These are phyloP conservation scores for Xylariomycetidae sp. DNA, from an alignment of 2,329 filamentous ascomycete species.

Conservation along the genomic window DNA sequence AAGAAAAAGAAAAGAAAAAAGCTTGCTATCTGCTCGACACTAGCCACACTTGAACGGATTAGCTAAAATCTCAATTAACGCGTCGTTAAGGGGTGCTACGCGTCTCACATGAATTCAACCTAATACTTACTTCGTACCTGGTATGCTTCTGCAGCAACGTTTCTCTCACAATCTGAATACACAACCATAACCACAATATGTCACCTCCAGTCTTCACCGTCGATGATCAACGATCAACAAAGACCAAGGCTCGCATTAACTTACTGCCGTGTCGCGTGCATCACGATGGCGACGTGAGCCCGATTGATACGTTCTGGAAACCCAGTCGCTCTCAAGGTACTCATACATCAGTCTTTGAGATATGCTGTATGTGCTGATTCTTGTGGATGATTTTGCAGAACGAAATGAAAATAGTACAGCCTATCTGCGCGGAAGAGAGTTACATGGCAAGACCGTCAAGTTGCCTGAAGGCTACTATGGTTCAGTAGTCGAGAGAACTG, in stretches of 20 bases:
- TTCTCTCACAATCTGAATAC: not conserved
- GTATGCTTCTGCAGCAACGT: conserved; percentile 1
- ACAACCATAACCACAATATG: conserved; percentile 15
- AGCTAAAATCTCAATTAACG: too few species aligned
- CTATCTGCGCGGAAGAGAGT: conserved; percentile 76
- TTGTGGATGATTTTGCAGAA: too few species aligned
- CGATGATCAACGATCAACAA: conserved; percentile 9
- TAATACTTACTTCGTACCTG: too few species aligned
- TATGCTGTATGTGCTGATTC: too few species aligned
- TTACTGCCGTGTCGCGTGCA: conserved; percentile 77
- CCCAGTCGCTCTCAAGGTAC: conserved; percentile 46
- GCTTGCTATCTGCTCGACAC: too few species aligned
- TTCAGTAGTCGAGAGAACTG: conserved; percentile 50
- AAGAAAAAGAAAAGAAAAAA: too few species aligned
- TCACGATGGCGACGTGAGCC: conserved; percentile 67
- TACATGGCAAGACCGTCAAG: conserved; percentile 61
- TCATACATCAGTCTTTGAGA: too few species aligned
- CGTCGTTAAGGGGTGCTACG: too few species aligned
- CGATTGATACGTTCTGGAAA: conserved; percentile 65
- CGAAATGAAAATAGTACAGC: too few species aligned
- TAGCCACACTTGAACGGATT: too few species aligned
- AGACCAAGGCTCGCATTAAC: conserved; percentile 34
- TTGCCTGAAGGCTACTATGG: conserved; percentile 71
- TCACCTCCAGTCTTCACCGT: conserved; percentile 22
- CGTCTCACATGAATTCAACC: too few species aligned